phyloP scores from a whole-genome alignment of 2,329 filamentous ascomycete genomes.

The Magnaporthiopsis poae region DNA sequence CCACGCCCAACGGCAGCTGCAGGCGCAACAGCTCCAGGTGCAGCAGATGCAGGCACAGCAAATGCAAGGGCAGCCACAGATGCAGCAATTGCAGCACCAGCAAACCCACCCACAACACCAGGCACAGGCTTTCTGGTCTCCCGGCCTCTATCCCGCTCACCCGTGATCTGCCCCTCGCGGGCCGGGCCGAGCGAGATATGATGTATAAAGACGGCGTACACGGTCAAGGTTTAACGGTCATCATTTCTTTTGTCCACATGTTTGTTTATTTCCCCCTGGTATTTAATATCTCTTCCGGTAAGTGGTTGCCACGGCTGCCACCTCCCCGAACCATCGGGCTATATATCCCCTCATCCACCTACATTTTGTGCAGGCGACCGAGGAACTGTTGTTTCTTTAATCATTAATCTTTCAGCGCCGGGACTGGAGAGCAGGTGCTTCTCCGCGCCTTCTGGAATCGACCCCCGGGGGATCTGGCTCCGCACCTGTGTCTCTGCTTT shows the following conservation, averaged over 20 bases:
- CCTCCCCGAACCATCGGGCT: neutral
- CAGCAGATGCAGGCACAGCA: slow-evolving; percentile 1
- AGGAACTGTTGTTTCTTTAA: neutral
- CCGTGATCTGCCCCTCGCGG: neutral
- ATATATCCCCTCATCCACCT: neutral
- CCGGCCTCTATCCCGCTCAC: neutral
- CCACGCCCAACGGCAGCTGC: neutral
- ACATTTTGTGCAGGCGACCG: neutral
- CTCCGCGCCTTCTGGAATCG: neutral
- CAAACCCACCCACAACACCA: neutral
- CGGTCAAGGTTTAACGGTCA: neutral
- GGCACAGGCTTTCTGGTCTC: neutral
- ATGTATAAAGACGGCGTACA: neutral
- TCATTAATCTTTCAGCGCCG: neutral
- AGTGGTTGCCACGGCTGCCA: neutral
- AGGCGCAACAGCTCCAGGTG: neutral
- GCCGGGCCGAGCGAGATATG: neutral
- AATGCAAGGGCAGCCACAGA: neutral
- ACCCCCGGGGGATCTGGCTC: neutral
- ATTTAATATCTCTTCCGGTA: neutral
- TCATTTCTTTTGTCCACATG: slow-evolving; percentile 1
- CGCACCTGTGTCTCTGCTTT: neutral
- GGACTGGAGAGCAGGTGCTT: neutral
- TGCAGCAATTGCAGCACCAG: slow-evolving; percentile 1
- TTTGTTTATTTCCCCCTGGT: neutral